These are phyloP conservation scores for Fremontodendron californicum DNA, from an alignment of 345 rosid species.

Conservation along the genomic window DNA sequence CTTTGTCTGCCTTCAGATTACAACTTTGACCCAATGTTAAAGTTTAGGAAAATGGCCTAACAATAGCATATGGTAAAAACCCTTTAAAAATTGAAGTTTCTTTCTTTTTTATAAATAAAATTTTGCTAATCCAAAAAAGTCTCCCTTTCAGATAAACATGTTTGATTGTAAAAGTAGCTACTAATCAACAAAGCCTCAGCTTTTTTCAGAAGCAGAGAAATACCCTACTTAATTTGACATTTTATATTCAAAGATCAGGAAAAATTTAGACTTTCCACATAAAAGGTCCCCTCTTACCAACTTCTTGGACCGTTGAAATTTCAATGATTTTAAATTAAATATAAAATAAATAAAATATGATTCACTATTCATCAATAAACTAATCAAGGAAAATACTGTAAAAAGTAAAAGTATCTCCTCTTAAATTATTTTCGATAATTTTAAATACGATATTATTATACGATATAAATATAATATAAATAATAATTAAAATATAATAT, in stretches of 20 bases:
- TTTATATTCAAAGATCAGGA: not conserved
- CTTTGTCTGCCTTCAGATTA: not conserved
- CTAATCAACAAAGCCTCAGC: not conserved
- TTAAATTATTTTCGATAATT: no score
- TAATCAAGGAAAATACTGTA: no score
- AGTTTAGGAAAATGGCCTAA: not conserved
- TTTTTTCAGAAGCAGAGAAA: not conserved
- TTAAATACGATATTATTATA: no score
- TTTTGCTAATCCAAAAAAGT: no score
- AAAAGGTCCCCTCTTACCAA: not conserved
- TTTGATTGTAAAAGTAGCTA: not conserved
- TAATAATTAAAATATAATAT: no score
- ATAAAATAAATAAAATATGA: no score
- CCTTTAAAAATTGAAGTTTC: no score
- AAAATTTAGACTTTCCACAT: not conserved
- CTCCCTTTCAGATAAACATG: no score
- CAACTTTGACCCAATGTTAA: not conserved
- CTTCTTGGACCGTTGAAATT: not conserved
- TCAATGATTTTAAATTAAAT: no score
- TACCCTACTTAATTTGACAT: not conserved
- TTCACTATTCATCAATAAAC: not conserved
- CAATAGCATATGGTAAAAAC: not conserved
- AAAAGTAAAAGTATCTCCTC: no score
- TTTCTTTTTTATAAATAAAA: no score
- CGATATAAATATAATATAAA: no score